A percentile compares a stretch with the other conserved stretches of the same genome.
Conservation (phyloP, 306 rosid species). For the Gillenia trifoliata region DNA sequence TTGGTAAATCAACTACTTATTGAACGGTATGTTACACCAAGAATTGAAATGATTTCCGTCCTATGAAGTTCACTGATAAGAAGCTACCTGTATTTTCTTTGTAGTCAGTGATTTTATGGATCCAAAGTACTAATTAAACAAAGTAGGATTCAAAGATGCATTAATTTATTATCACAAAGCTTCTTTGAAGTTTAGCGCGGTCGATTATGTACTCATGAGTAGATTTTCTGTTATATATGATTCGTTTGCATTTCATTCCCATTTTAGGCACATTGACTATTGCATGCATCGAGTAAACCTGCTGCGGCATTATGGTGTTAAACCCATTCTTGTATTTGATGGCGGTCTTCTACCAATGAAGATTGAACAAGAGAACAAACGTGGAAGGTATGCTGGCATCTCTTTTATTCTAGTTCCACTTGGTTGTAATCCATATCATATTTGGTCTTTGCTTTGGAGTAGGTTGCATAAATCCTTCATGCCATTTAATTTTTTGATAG, state of each 20-base stretch:
- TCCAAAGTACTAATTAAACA: not conserved
- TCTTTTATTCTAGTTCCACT: not conserved
- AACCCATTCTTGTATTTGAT: slow-evolving; percentile 89
- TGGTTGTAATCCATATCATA: not conserved
- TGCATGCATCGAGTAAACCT: slow-evolving; percentile 91
- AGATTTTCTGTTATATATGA: not conserved
- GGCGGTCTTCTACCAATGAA: slow-evolving; percentile 97
- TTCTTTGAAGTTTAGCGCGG: not conserved
- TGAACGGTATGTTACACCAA: not conserved
- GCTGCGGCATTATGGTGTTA: slow-evolving; percentile 66
- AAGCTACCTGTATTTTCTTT: not conserved
- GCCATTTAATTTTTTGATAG: not conserved
- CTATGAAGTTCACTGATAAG: not conserved
- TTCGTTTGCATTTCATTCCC: not conserved
- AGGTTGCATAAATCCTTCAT: not conserved
- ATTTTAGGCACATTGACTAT: slow-evolving; percentile 79
- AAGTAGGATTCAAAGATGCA: not conserved
- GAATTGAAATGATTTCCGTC: not conserved
- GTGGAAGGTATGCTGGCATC: slow-evolving; percentile 51
- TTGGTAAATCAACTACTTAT: not conserved
- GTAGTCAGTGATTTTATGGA: not conserved
- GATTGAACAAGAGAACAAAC: slow-evolving; percentile 86
- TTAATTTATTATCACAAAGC: not conserved
- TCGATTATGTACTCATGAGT: not conserved
- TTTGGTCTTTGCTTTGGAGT: not conserved